Base-by-base conservation (phyloP, 148 eudicot genomes). In the Rhododendron ovatum region DNA sequence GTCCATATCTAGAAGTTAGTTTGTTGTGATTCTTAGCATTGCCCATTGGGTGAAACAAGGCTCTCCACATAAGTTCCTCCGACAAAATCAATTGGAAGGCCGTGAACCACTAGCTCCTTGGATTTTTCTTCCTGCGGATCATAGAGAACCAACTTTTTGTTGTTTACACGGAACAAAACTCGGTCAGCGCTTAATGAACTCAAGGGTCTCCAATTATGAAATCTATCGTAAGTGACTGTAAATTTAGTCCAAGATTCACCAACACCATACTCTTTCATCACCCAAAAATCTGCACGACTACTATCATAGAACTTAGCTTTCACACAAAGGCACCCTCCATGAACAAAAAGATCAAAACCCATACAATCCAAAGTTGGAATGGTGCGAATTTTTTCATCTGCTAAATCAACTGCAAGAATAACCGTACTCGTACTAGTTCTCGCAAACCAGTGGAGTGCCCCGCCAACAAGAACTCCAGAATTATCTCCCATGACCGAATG, bases 291-390 rank as follows among this genome's bases (percentile, higher is more conserved):
- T 26, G 2, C 14, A 43, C 37, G 12, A 83, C 3, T 0, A 61
- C 3, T 37, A 37, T 37, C 39, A 37, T 37, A 37, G 4, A 2
- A 37, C 39, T 37, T 37, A 37, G 39, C 39, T 2, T 2, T 2
- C 24, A 14, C 59, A 26, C 85, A 83, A 65, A 83, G 85, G 35
- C 77, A 37, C 26, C 77, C 77, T 33, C 51, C 85, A 67, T 67
- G 67, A 28, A 43, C 78, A 83, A 7, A 0, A 33, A 28, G 1
- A 8, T 43, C 1, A 20, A 3, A 1, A 3, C 7, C 47, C 9
- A 7, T 0, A 4, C 11, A 18, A 1, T 13, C 17, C 24, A 77
- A 77, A 26, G 20, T 1, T 47, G 50, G 12, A 47, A 67, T 12
- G 59, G n/a, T 55, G 45, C 55, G 22, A 43, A 83, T 67, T 5